A percentile compares a stretch with the other conserved stretches of the same genome.
These are phyloP conservation scores for Caryopteris hybrid DNA, from an alignment of 305 asterid genomes.

Conservation along the genomic window DNA sequence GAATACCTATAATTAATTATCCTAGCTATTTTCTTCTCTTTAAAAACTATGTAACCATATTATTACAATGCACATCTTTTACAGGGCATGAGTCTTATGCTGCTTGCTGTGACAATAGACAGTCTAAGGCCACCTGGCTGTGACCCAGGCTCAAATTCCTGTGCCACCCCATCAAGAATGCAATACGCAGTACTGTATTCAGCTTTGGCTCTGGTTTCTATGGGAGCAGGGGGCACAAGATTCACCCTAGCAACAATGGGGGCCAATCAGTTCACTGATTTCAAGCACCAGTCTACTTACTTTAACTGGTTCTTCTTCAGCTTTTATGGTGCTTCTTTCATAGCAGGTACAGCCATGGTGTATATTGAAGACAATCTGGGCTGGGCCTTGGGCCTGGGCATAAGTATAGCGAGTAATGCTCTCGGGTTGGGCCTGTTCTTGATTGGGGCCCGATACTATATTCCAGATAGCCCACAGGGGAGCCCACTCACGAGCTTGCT, in stretches of 20 bases:
- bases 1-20: too few species aligned
- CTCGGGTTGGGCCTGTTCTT: constrained; percentile 35
- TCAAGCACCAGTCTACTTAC: constrained; percentile 27
- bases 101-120: constrained; percentile 30
- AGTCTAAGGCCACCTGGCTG: constrained; percentile 31
- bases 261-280: constrained; percentile 39
- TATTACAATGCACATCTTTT: too few species aligned
- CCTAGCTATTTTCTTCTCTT: constrained; percentile 35
- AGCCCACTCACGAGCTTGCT: constrained; percentile 43
- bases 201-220: constrained; percentile 28
- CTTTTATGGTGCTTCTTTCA: constrained; percentile 15
- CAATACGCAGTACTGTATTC: constrained; percentile 37
- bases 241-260: constrained; percentile 53
- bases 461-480: constrained; percentile 18
- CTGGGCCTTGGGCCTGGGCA: constrained; percentile 24
- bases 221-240: constrained; percentile 41
- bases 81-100: constrained; percentile 38
- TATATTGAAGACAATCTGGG: constrained; percentile 30
- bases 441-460: constrained; percentile 34
- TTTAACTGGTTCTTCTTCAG: constrained; percentile 42
- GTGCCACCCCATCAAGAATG: constrained; percentile 41
- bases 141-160: constrained; percentile 17
- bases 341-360: constrained; percentile 24
- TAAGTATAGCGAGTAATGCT: constrained; percentile 20
- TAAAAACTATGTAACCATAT: constrained; percentile 51